A percentile compares a stretch with the other conserved stretches of the same genome.
phyloP scores from a whole-genome alignment of 2,329 filamentous ascomycete species.

The Hymenoscyphus repandus region DNA sequence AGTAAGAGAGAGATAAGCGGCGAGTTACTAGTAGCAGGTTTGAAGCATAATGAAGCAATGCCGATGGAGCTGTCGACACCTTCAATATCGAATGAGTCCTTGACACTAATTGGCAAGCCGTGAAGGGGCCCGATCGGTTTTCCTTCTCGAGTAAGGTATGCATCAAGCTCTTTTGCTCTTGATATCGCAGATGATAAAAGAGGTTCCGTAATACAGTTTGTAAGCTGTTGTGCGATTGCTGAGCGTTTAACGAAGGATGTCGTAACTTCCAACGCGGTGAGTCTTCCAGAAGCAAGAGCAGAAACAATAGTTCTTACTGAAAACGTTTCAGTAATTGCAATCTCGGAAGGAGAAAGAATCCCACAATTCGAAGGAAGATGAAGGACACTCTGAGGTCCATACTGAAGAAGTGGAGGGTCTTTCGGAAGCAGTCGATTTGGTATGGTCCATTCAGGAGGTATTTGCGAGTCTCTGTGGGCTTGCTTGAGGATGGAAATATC shows the following conservation, averaged over 20 bases:
- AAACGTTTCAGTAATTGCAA: conserved; percentile 16
- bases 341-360: conserved; percentile 11
- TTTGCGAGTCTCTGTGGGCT: too few species aligned
- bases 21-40: conserved; percentile 65
- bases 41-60: conserved; percentile 67
- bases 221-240: conserved; percentile 43
- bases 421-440: too few species aligned
- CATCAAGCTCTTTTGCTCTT: conserved; percentile 40
- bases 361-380: conserved; percentile 10
- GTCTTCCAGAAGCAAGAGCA: conserved; percentile 8
- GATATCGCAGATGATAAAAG: conserved; percentile 42
- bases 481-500: too few species aligned
- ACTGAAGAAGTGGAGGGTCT: too few species aligned
- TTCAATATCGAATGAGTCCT: conserved; percentile 41
- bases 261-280: conserved; percentile 32
- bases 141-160: conserved; percentile 33
- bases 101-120: conserved; percentile 15
- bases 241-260: conserved; percentile 43
- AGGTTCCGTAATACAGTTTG: conserved; percentile 44
- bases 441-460: too few species aligned
- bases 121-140: conserved; percentile 15
- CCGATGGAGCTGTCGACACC: conserved; percentile 77
- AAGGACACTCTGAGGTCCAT: neutral
- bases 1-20: conserved; percentile 69
- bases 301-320: conserved; percentile 14